These are phyloP conservation scores for Pseudogymnoascus sp. DNA, from an alignment of 2,329 filamentous ascomycete genomes.

Conservation along the genomic window DNA sequence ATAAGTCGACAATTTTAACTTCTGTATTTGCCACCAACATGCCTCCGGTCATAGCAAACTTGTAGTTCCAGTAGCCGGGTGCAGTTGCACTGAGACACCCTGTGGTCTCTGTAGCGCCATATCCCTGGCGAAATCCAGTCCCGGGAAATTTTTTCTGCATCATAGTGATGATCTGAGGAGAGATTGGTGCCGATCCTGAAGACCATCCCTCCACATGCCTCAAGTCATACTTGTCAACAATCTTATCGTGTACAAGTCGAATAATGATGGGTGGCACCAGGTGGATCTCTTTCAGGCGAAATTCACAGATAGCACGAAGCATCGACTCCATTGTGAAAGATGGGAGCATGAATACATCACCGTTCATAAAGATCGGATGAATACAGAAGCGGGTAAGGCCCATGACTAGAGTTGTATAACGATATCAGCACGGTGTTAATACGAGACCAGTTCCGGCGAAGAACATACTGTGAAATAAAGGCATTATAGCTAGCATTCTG, in stretches of 20 bases:
- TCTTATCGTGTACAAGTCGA: constrained; percentile 47
- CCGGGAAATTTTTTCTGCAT: constrained; percentile 48
- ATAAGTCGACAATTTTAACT: constrained; percentile 47
- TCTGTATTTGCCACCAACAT: constrained; percentile 50
- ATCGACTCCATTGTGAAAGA: constrained; percentile 54
- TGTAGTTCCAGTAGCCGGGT: constrained; percentile 49
- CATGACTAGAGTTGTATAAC: not conserved
- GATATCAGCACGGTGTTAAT: not conserved
- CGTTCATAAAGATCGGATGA: constrained; percentile 50
- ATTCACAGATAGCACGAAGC: constrained; percentile 42
- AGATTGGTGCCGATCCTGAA: constrained; percentile 52
- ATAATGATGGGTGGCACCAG: constrained; percentile 55
- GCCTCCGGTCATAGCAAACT: constrained; percentile 48
- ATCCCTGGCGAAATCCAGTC: constrained; percentile 56
- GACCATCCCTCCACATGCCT: constrained; percentile 45
- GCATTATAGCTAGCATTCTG: constrained; percentile 48
- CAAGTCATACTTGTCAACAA: constrained; percentile 50
- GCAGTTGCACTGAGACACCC: constrained; percentile 55
- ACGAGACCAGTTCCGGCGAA: constrained; percentile 18
- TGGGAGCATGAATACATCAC: constrained; percentile 57
- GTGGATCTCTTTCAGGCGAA: constrained; percentile 47
- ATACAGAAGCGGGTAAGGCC: not conserved
- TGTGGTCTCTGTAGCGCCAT: constrained; percentile 61
- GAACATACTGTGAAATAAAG: constrained; percentile 45
- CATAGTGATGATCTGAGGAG: constrained; percentile 46